Percentiles rank a stretch among this genome's conserved stretches.
Conservation (phyloP, 1,284 basidiomycete species). For the Trichosporon sp. region DNA sequence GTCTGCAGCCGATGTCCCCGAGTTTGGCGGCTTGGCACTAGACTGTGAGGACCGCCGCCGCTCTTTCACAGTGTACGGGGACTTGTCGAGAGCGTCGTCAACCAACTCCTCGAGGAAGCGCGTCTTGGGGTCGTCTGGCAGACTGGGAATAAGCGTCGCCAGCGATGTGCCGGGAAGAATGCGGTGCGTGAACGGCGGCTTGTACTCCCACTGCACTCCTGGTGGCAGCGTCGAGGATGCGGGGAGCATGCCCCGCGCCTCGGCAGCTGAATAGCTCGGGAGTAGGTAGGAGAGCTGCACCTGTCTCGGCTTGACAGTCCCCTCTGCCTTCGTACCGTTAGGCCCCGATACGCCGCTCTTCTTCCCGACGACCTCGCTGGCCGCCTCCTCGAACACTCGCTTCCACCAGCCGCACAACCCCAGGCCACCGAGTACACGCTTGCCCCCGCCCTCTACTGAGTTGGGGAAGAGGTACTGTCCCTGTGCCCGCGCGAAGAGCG, state of each 20-base stretch:
- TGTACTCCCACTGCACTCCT: conserved; percentile 33
- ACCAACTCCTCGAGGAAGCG: conserved; percentile 82
- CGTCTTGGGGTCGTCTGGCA: conserved; percentile 89
- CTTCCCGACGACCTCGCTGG: conserved; percentile 39
- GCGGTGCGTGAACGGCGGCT: conserved; percentile 24
- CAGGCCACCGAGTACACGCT: conserved; percentile 71
- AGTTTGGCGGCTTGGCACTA: neutral
- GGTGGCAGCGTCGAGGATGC: conserved; percentile 35
- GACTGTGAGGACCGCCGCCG: neutral
- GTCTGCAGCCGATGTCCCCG: neutral
- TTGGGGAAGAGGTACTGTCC: conserved; percentile 91
- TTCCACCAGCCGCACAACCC: conserved; percentile 92
- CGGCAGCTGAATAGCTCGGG: conserved; percentile 64
- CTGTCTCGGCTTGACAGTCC: neutral
- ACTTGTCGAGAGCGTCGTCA: conserved; percentile 45
- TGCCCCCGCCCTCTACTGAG: conserved; percentile 63
- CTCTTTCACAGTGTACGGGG: conserved; percentile 42
- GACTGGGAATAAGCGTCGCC: conserved; percentile 71
- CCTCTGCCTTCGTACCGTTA: too few species aligned
- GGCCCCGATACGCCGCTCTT: too few species aligned
- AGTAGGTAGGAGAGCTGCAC: conserved; percentile 56
- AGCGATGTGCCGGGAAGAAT: conserved; percentile 40
- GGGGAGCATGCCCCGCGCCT: conserved; percentile 62
- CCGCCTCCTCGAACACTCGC: conserved; percentile 59
- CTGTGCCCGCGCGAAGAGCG: conserved; percentile 87